Conservation (phyloP, 2,329 filamentous ascomycete species). For the Paecilomyces dactylethromorphus region DNA sequence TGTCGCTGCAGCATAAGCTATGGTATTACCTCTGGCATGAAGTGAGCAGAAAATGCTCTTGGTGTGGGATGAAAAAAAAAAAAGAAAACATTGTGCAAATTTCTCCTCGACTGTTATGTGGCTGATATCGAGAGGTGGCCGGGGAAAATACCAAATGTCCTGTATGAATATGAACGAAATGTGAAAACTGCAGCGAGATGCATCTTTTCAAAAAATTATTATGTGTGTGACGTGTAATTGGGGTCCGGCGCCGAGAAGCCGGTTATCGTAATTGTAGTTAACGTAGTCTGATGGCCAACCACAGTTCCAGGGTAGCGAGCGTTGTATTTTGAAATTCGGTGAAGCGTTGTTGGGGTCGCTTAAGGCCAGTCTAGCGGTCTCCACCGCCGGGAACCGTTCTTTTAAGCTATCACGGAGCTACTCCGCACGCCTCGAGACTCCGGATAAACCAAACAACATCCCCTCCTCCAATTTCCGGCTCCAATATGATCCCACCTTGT, state of each 20-base stretch:
- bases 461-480: not conserved
- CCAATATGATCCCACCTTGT: slow-evolving; percentile 37
- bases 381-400: not conserved
- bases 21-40: not conserved
- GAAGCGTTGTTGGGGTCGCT: not conserved
- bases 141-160: slow-evolving; percentile 8
- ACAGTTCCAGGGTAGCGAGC: not conserved
- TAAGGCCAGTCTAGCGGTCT: not conserved
- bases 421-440: not conserved
- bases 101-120: not conserved
- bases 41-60: not conserved
- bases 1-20: not conserved
- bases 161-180: slow-evolving; percentile 35
- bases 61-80: not conserved
- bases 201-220: not conserved
- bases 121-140: not conserved
- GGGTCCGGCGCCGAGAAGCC: not conserved
- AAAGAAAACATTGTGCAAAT: not conserved
- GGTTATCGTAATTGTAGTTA: not conserved
- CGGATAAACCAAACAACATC: not conserved
- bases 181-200: slow-evolving; percentile 25
- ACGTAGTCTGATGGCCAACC: not conserved
- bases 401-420: not conserved
- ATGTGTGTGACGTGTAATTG: not conserved
- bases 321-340: not conserved